These are phyloP conservation scores for Pholiota adiposa DNA, from an alignment of 1,284 basidiomycete species.

Conservation along the genomic window DNA sequence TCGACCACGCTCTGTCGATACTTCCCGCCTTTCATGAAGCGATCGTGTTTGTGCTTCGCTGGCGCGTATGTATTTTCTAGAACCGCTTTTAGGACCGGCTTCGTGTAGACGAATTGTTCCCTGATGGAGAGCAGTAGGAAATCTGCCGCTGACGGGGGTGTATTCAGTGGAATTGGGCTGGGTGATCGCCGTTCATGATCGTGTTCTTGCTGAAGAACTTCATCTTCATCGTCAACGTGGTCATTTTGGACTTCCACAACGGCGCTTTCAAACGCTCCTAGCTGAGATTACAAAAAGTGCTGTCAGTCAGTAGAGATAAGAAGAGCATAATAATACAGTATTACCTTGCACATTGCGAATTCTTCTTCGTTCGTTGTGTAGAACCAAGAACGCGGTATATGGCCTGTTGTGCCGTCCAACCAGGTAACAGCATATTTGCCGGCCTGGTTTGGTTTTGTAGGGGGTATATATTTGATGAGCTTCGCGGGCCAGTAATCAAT, in stretches of 20 bases:
- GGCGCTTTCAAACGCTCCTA: slow-evolving; percentile 58
- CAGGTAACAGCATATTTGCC: slow-evolving; percentile 55
- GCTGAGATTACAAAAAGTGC: slow-evolving; percentile 31
- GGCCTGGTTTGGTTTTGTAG: slow-evolving; percentile 39
- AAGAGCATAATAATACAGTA: slow-evolving; percentile 16
- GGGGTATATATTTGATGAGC: slow-evolving; percentile 57
- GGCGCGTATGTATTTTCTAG: slow-evolving; percentile 60
- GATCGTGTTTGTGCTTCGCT: slow-evolving; percentile 46
- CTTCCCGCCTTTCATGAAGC: slow-evolving; percentile 62
- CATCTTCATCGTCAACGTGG: slow-evolving; percentile 43
- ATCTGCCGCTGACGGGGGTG: slow-evolving; percentile 40
- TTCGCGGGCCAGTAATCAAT: slow-evolving; percentile 66
- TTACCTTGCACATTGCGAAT: slow-evolving; percentile 62
- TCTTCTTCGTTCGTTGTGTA: slow-evolving; percentile 56
- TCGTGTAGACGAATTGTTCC: slow-evolving; percentile 66
- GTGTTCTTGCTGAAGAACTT: slow-evolving; percentile 19
- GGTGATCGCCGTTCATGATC: slow-evolving; percentile 22
- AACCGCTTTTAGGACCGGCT: slow-evolving; percentile 62
- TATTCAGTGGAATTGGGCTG: slow-evolving; percentile 41
- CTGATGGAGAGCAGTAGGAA: slow-evolving; percentile 55
- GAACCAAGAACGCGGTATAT: slow-evolving; percentile 53
- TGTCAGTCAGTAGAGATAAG: slow-evolving; percentile 2
- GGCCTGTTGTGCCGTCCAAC: slow-evolving; percentile 50
- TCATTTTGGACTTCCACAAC: slow-evolving; percentile 49
- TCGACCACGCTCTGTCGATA: slow-evolving; percentile 48